phyloP scores from a whole-genome alignment of 2,329 filamentous ascomycete genomes.

The Curvularia lunata region DNA sequence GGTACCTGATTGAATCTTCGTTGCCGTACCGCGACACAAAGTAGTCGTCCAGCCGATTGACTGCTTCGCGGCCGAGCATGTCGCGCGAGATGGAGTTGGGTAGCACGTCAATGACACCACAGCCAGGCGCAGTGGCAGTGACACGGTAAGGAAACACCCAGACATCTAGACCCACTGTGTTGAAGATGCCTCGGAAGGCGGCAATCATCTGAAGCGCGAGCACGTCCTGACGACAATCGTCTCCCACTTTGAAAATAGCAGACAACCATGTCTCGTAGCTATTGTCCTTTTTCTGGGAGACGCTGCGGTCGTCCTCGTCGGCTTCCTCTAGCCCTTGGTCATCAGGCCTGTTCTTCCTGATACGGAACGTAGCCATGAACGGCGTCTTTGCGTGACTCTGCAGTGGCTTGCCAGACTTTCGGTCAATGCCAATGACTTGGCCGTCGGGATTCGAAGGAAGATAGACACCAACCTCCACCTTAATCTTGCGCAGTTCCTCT shows the following conservation, averaged over 20 bases:
- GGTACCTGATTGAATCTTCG: constrained; percentile 92
- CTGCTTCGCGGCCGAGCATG: constrained; percentile 96
- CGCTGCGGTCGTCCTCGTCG: constrained; percentile 42
- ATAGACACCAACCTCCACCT: constrained; percentile 96
- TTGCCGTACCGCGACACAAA: constrained; percentile 97
- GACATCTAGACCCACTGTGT: constrained; percentile 90
- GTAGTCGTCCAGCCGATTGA: constrained; percentile 98
- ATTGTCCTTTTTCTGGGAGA: constrained; percentile 48
- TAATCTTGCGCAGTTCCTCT: constrained; percentile 95
- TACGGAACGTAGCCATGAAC: constrained; percentile 98
- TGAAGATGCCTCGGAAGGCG: constrained; percentile 96
- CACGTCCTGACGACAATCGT: constrained; percentile 97
- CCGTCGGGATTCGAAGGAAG: constrained; percentile 96
- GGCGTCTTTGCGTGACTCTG: constrained; percentile 98
- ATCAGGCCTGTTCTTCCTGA: constrained; percentile 75
- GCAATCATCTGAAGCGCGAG: constrained; percentile 97
- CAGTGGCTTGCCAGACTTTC: constrained; percentile 95
- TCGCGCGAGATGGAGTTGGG: constrained; percentile 98
- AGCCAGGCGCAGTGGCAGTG: constrained; percentile 94
- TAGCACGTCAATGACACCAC: constrained; percentile 96
- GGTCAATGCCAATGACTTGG: constrained; percentile 95
- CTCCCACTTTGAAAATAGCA: constrained; percentile 99
- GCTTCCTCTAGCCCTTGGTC: constrained; percentile 34
- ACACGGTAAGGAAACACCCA: constrained; percentile 98
- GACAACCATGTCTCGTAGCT: constrained; percentile 98